These are phyloP conservation scores for Blastocystis sp. DNA, from an alignment of 352 stramenopile species.

Conservation along the genomic window DNA sequence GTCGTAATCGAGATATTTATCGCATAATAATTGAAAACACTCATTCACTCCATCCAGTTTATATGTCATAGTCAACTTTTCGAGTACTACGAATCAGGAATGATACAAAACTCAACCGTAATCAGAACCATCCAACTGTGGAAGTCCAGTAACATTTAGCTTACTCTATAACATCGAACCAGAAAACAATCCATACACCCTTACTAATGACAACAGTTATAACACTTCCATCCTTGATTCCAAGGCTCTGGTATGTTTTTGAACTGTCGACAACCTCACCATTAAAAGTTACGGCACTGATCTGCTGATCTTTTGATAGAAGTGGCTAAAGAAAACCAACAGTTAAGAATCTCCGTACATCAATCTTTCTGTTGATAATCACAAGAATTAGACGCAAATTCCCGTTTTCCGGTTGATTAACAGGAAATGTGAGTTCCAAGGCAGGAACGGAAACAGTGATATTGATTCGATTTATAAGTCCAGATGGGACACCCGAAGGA, in stretches of 20 bases:
- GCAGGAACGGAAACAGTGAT: constrained; percentile 2
- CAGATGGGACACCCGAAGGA: background rate
- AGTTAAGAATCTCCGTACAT: background rate
- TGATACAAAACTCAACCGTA: background rate
- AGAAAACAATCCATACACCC: background rate
- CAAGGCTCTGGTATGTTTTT: background rate
- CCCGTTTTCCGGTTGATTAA: constrained; percentile 6
- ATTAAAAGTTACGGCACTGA: constrained; percentile 7
- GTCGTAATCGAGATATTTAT: constrained; percentile 6
- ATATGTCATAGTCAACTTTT: background rate
- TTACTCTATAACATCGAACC: background rate
- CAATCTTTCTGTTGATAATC: constrained; percentile 2
- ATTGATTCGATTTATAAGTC: background rate
- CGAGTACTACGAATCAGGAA: background rate
- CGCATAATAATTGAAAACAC: background rate
- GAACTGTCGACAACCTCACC: background rate
- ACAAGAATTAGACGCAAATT: background rate
- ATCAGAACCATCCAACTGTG: background rate
- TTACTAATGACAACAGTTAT: background rate
- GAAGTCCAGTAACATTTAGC: background rate
- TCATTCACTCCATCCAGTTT: background rate
- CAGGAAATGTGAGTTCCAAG: background rate
- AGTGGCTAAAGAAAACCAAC: background rate
- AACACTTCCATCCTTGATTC: constrained; percentile 24
- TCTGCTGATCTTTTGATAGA: constrained; percentile 6